Percentiles rank a stretch among this genome's conserved stretches.
Conservation (phyloP, 2,329 filamentous ascomycete genomes). For the Penicillium freii region DNA sequence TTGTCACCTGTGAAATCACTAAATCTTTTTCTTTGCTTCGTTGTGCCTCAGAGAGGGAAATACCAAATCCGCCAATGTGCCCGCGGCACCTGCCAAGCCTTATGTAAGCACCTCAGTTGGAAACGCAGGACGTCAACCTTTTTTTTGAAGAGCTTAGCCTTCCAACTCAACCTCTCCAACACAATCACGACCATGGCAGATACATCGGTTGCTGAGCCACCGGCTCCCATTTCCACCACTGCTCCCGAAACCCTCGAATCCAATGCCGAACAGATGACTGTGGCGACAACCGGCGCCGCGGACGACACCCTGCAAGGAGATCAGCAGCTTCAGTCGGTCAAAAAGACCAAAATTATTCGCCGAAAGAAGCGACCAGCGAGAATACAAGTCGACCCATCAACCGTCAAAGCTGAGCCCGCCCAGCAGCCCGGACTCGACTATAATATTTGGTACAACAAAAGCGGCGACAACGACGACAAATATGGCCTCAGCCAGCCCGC, state of each 20-base stretch:
- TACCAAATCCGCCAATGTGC: constrained; percentile 8
- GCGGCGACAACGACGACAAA: constrained; percentile 93
- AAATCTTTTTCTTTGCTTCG: not conserved
- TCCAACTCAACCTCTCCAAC: not conserved
- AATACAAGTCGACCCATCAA: constrained; percentile 82
- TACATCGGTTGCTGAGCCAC: constrained; percentile 27
- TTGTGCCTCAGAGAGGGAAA: constrained; percentile 1
- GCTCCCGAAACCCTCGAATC: constrained; percentile 37
- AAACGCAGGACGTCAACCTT: not conserved
- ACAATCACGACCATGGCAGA: constrained; percentile 29
- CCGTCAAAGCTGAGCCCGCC: constrained; percentile 78
- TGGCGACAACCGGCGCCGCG: constrained; percentile 20
- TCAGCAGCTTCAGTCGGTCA: constrained; percentile 29
- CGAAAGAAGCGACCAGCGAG: constrained; percentile 88
- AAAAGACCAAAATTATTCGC: constrained; percentile 84
- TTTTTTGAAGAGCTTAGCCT: constrained; percentile 8
- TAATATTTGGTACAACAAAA: constrained; percentile 99
- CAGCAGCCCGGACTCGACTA: constrained; percentile 93
- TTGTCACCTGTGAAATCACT: constrained; percentile 21
- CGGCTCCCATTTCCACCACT: constrained; percentile 51
- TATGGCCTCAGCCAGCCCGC: constrained; percentile 80
- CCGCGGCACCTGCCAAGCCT: constrained; percentile 8
- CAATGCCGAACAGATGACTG: constrained; percentile 20
- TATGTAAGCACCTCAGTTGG: constrained; percentile 5
- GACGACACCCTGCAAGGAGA: constrained; percentile 32